Evolutionary conservation across 768 basidiomycete species (phyloP), one percentile per base, ranked within the genome.

Genomic region (Tylopilus sp.): DNA sequence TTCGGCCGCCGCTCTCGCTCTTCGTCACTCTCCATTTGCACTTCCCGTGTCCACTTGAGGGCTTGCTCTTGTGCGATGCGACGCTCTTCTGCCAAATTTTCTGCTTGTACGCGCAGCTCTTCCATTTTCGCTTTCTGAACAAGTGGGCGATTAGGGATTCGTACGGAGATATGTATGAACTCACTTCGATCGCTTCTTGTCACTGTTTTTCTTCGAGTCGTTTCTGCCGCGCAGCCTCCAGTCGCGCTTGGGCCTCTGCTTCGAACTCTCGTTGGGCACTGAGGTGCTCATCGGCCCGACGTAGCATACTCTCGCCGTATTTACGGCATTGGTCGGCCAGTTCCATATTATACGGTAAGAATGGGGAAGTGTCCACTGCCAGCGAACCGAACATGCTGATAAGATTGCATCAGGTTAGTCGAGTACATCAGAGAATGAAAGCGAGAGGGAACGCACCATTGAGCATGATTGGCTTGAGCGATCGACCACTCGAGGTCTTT

Each of bases 321-420:
- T 88, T 87, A 35, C 85, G 79, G 40, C 97, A 83, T 58, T 95
- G 88, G 58, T 93, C 88, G 0, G 94, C 92, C 41, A 98, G 79
- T 43, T 95, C 93, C 10, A 79, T 76, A 59, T 77, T 89, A 69
- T 98, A 98, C 0, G 93, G 91, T 17, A 95, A 75, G 43, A 78
- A 71, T 0, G 79, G 66, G 0, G 86, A 78, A 49, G 79, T 77
- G 60, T 94, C 91, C 6, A 79, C 78, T 0, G 91, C 90, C 18
- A 99, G 75, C 0, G 90, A 83, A 10, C 80, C 86, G 71, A 98
- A 98, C 9, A 95, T 69, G 59, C 93, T 95, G 55, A 31, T 2
- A 15, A 50, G 4, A 56, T 52, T 23, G 20, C 3, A 15, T 6
- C 28, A 26, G 35, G 43, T 56, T 22, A 53, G 25, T 9, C n/a